Percentiles rank a stretch among this genome's conserved stretches.
phyloP scores from a whole-genome alignment of 306 rosid species.

The Hippophae tibetana region DNA sequence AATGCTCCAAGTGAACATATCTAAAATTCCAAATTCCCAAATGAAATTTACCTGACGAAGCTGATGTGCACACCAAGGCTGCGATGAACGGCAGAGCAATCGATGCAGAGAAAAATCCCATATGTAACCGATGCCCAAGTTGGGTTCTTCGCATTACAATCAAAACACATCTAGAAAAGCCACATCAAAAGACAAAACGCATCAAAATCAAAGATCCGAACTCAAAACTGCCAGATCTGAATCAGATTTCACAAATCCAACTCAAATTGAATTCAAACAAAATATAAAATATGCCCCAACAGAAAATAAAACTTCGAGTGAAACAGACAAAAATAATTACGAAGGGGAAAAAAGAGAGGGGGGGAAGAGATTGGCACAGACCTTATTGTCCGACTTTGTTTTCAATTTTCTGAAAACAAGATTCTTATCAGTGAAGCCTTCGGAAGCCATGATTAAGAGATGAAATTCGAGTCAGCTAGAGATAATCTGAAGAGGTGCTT shows the following conservation, averaged over 20 bases:
- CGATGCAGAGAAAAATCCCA: constrained; percentile 93
- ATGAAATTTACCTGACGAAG: constrained; percentile 58
- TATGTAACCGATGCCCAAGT: constrained; percentile 95
- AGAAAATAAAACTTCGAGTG: not conserved
- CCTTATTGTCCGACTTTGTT: constrained; percentile 85
- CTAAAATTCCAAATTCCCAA: not conserved
- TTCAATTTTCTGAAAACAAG: constrained; percentile 62
- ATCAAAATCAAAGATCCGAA: constrained; percentile 10
- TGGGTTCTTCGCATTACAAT: constrained; percentile 88
- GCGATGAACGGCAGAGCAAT: constrained; percentile 89
- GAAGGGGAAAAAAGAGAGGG: not conserved
- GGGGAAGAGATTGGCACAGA: not conserved
- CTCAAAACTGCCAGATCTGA: constrained; percentile 34
- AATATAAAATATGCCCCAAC: not conserved
- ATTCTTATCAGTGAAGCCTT: constrained; percentile 52
- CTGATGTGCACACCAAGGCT: constrained; percentile 91
- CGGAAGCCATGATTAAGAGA: constrained; percentile 54
- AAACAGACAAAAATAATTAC: not conserved
- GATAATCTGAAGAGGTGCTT: constrained; percentile 28
- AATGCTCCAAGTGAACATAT: not conserved
- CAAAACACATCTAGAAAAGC: constrained; percentile 76
- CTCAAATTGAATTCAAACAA: constrained; percentile 6
- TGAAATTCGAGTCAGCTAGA: not conserved
- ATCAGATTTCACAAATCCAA: constrained; percentile 24
- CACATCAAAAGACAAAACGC: not conserved